phyloP scores from a whole-genome alignment of 163 green algal genomes.

The Coccomyxa subellipsoidea region DNA sequence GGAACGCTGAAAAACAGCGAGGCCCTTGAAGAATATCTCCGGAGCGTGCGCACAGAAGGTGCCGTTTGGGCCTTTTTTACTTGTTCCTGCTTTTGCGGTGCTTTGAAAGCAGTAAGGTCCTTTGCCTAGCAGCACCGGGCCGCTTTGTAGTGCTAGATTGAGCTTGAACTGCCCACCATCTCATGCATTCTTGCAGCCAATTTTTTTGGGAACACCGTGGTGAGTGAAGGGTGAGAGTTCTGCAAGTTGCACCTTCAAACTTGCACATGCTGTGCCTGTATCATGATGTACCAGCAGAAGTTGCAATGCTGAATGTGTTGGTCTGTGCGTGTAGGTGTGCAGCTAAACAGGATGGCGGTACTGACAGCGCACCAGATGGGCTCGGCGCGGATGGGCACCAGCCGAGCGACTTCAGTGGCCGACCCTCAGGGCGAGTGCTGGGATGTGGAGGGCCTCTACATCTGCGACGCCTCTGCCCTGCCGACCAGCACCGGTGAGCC shows the following conservation, averaged over 20 bases:
- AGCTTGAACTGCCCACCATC: no score
- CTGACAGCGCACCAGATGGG: conserved; percentile 74
- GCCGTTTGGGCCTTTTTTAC: no score
- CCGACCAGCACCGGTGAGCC: conserved; percentile 54
- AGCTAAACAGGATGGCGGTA: conserved; percentile 16
- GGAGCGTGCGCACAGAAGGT: neutral
- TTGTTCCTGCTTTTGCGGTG: no score
- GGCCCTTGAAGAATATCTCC: conserved; percentile 2
- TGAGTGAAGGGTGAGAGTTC: no score
- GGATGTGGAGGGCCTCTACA: conserved; percentile 60
- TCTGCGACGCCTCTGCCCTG: conserved; percentile 56
- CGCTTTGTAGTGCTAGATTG: no score
- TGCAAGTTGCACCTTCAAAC: no score
- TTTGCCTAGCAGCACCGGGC: no score
- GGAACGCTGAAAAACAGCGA: neutral
- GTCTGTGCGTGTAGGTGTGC: conserved; percentile 9
- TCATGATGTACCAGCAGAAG: neutral
- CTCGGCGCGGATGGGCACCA: conserved; percentile 56
- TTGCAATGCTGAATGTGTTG: neutral
- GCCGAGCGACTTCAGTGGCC: conserved; percentile 37
- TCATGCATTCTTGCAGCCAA: no score
- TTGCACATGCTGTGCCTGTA: neutral
- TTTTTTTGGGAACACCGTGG: neutral
- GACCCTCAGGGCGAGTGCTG: conserved; percentile 60
- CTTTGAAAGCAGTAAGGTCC: no score